Conservation (phyloP, 257 asterid species). For the Hygrophila difformis region DNA sequence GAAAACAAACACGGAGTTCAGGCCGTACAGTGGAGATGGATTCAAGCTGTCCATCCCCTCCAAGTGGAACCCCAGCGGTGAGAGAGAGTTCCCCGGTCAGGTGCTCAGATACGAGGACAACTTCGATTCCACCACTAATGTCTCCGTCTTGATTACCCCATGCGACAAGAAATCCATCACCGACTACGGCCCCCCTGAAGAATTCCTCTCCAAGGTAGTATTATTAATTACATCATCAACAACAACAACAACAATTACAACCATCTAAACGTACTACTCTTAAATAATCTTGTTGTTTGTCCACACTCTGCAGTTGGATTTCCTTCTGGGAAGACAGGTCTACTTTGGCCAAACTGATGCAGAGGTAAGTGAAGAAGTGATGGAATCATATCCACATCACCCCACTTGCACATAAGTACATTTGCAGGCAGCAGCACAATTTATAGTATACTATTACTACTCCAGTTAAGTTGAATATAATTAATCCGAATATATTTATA, state of each 20-base stretch:
- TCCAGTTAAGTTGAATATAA: too few species aligned
- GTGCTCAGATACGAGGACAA: constrained; percentile 81
- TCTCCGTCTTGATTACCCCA: constrained; percentile 49
- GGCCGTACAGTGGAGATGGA: constrained; percentile 38
- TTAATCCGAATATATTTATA: too few species aligned
- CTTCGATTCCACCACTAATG: constrained; percentile 57
- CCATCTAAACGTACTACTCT: not conserved
- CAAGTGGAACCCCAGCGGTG: constrained; percentile 71
- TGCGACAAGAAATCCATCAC: constrained; percentile 74
- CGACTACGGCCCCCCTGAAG: constrained; percentile 68
- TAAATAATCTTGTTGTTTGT: not conserved
- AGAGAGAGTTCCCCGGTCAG: constrained; percentile 65
- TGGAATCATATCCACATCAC: too few species aligned
- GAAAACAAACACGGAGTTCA: constrained; percentile 51
- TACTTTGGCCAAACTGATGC: constrained; percentile 77
- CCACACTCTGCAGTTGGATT: constrained; percentile 59
- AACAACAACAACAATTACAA: not conserved
- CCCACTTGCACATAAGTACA: too few species aligned
- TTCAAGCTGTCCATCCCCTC: constrained; percentile 48
- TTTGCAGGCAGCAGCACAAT: too few species aligned
- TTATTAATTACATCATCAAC: too few species aligned
- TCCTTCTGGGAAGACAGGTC: constrained; percentile 72
- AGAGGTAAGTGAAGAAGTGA: constrained; percentile 67
- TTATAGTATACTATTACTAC: too few species aligned
- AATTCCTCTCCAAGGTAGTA: constrained; percentile 63